Evolutionary conservation across 345 rosid genomes (phyloP).

Genomic region (Aegle marmelos): DNA sequence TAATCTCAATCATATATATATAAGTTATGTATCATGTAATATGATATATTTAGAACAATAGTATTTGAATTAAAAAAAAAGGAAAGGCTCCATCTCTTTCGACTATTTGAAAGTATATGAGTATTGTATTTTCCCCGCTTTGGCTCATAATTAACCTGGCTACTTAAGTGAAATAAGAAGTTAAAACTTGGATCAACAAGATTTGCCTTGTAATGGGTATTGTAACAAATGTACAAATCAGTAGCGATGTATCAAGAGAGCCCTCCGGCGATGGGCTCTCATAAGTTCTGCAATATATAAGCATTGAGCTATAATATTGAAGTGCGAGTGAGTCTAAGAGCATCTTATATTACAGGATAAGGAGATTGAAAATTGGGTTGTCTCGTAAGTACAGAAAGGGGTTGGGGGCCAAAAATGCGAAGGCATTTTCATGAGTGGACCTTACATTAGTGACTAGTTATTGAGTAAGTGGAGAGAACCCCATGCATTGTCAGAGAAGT

Average conservation of each 20-base stretch:
- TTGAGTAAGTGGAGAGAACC: conserved; percentile 2
- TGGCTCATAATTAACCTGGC: too few relatives aligned
- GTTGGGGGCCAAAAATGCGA: background rate
- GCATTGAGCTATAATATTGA: background rate
- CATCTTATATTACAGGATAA: background rate
- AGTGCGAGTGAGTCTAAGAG: background rate
- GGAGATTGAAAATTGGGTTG: conserved; percentile 1
- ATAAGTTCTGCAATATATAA: background rate
- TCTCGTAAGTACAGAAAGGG: background rate
- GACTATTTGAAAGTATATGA: too few relatives aligned
- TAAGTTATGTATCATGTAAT: too few relatives aligned
- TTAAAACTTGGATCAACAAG: background rate
- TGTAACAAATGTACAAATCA: background rate
- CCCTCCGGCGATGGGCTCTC: background rate
- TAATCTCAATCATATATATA: too few relatives aligned
- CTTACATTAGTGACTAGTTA: background rate
- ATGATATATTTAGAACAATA: too few relatives aligned
- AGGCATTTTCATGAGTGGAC: conserved; percentile 12
- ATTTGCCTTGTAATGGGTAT: background rate
- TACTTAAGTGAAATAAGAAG: too few relatives aligned
- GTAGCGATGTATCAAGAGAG: background rate
- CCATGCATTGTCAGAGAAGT: conserved; percentile 14
- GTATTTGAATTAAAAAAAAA: too few relatives aligned
- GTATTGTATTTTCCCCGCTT: too few relatives aligned
- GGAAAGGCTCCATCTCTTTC: too few relatives aligned